Evolutionary conservation across 2,329 filamentous ascomycete genomes (phyloP), one percentile per base, ranked within the genome.

Genomic region (Magnaporthales sp.): DNA sequence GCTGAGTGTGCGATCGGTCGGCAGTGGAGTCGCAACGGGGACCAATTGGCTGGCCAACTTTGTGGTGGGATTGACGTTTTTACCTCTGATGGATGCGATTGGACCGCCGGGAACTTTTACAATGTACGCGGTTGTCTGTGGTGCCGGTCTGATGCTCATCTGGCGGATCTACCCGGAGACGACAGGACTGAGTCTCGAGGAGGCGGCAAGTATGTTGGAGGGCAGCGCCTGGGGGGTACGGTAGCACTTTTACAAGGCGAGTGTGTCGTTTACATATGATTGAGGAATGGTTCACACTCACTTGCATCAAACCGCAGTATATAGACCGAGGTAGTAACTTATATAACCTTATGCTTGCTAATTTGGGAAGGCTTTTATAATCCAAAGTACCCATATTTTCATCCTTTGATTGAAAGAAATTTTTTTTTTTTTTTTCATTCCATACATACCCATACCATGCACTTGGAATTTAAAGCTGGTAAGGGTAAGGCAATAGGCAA

Each of bases 21-120:
- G 91, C 30, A 91, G 89, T 67, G 88, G 88, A 0, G 76, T 92
- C 5, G 85, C 90, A 1, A 94, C 93, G 8, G 89, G 89, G 5
- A 96, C 91, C 7, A 97, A 87, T 73, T 98, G 94, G 94, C 85
- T 84, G 4, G 88, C 90, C 27, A 98, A 98, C 75, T 95, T 96
- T 68, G 76, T 95, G 22, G 84, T 97, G 1, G 93, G 93, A 0
- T 79, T 96, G 68, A 95, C 92, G 0, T 98, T 98, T 73, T 75
- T 98, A 72, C 92, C 92, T 0, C 84, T 97, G 81, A 93, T 97
- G 90, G 87, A 93, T 68, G 77, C 81, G 10, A 74, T 96, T 70
- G 89, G 86, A 6, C 89, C 92, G 0, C 81, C 84, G 7, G 89
- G 87, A 80, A 96, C 93, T 0, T 97, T 98, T 80, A 83, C 86